Base-by-base conservation (phyloP, 352 stramenopile species). In the Phytophthora aleatoria region DNA sequence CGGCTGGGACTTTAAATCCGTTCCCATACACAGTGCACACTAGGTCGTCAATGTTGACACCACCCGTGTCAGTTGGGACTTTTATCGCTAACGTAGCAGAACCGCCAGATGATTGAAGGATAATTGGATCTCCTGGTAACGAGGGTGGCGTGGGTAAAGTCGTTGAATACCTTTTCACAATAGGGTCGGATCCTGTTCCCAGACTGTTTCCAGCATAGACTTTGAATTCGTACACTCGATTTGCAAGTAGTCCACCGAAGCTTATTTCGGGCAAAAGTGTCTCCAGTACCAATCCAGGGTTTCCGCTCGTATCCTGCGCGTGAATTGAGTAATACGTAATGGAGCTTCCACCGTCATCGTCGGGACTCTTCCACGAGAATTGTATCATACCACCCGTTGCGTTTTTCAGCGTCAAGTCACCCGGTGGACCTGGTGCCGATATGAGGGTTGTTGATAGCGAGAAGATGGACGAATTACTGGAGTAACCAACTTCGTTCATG, bases 301-400 rank as follows among this genome's bases (percentile, higher is more conserved):
- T 16, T 10, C 41, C 39, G 24, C 15, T 39, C 28, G 16, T 43
- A 36, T 71, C 44, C 51, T 57, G 60, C 9, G 44, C 67, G 8
- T 71, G 65, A 1, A 91, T 76, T 9, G 59, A 54, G 28, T 89
- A 91, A 13, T 64, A 57, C 3, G 61, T 77, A 38, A 88, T 71
- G 1, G 52, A 10, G 50, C 71, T 85, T 7, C 82, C 82, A 3
- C 82, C 82, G 28, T 89, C 68, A 67, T 91, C 82, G 24, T 83
- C 68, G 1, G 82, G 76, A 2, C 59, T 57, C 7, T 35, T 59
- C 82, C 82, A 91, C 1, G 54, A 55, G 15, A 89, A 56, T 0
- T 64, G 26, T 1, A 91, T 57, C 50, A 77, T 74, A 5, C 82
- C 82, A 4, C 82, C 79, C 0, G 79, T 84, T 11, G 42, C 35